Base-by-base conservation (phyloP, 139 green algal genomes). In the Micractinium conductrix region DNA sequence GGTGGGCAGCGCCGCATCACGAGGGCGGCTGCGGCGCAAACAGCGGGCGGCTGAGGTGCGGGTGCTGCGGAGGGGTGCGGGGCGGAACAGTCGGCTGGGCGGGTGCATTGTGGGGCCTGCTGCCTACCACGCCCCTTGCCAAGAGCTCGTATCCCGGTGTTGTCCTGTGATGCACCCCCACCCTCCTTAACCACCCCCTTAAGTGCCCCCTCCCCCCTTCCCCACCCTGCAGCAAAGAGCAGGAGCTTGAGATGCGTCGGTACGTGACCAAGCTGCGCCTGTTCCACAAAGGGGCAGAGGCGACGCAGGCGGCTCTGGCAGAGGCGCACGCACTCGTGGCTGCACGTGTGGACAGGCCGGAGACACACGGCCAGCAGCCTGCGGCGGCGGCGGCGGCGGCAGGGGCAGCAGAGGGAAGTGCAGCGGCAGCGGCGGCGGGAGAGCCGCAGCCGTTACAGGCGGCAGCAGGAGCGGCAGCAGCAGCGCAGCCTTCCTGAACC, bases 261-360 rank as follows among this genome's bases (percentile, higher is more conserved):
- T 94, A 94, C 65, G 28, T 81, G 42, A 30, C 91, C 6, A 73
- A 74, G 17, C 38, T 93, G 3, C 48, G 84, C 42, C 65, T 90
- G 48, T 89, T 78, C 38, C 40, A n/a, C 45, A 78, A 79, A 48
- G 80, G 80, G 1, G 42, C 68, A 33, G 43, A 62, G 26, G 80
- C 53, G 19, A 63, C 75, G 22, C 35, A 33, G 3, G 0, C 3
- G 4, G 63, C 67, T 9, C n/a, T 84, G 48, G 44, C n/a, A 22
- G 79, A 84, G 33, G 75, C 37, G 37, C n/a, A 14, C 24, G 48
- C 21, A 4, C 50, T 81, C 3, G 53, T 81, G 38, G 44, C 33
- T 44, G 73, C 44, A 2, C 44, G 73, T 5, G 73, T 44, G 30
- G 45, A 44, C 70, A 58, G 35, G n/a, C 33, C 53, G 26, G 53